Conservation (phyloP, 306 rosid species). For the Begonia masoniana region DNA sequence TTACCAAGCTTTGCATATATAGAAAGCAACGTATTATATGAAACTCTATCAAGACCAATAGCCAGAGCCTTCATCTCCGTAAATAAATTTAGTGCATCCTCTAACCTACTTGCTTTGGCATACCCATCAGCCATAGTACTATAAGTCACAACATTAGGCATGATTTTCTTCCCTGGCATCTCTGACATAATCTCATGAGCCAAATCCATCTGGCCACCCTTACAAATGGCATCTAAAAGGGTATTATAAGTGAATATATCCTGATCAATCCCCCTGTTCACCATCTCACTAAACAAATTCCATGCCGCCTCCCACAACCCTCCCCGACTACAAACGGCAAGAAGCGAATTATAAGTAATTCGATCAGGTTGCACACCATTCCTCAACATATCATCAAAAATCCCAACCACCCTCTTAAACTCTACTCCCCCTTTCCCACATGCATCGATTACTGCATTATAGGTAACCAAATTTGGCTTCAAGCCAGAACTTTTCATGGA, state of each 20-base stretch:
- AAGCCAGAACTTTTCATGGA: constrained; percentile 55
- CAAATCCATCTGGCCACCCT: constrained; percentile 80
- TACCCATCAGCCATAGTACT: constrained; percentile 84
- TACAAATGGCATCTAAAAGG: constrained; percentile 68
- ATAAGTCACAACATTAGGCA: constrained; percentile 76
- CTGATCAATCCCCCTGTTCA: constrained; percentile 42
- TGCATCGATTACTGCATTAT: constrained; percentile 81
- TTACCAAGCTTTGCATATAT: constrained; percentile 68
- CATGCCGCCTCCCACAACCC: constrained; percentile 75
- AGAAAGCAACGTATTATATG: constrained; percentile 68
- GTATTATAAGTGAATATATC: constrained; percentile 80
- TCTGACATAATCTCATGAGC: constrained; percentile 49
- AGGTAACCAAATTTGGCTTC: constrained; percentile 74
- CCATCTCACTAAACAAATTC: constrained; percentile 58
- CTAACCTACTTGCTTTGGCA: constrained; percentile 68
- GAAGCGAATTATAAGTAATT: constrained; percentile 73
- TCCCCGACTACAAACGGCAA: constrained; percentile 59
- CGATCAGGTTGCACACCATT: constrained; percentile 58
- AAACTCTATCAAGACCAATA: constrained; percentile 64
- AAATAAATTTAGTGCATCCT: constrained; percentile 59
- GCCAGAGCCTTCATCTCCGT: constrained; percentile 51
- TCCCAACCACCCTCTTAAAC: constrained; percentile 45
- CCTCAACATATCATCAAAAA: constrained; percentile 57
- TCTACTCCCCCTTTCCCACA: constrained; percentile 66
- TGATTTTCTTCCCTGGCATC: constrained; percentile 49